Evolutionary conservation across 2,329 filamentous ascomycete genomes (phyloP), one percentile per base, ranked within the genome.

Genomic region (Exophiala phaeomuriformis): DNA sequence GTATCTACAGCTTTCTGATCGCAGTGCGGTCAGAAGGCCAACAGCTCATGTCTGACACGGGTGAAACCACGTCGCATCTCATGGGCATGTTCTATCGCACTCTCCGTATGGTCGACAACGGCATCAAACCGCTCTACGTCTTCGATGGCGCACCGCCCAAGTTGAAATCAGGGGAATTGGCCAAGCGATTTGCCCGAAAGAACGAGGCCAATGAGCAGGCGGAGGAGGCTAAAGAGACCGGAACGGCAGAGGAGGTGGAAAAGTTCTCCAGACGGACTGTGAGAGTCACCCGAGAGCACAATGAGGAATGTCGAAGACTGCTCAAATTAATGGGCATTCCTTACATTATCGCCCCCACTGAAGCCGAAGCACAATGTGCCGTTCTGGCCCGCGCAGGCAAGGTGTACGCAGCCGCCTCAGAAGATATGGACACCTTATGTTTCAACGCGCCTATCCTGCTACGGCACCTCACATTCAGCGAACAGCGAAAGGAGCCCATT

Each of bases 41-140:
- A 70, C 90, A 96, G 72, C 84, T 98, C 64, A 97, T 85, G 80
- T 94, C 85, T 71, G 93, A 98, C 66, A 85, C 84, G 49, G 93
- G 93, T 66, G 90, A 97, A 71, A 98, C 93, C 1, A 98, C 93
- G 0, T 98, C 93, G 12, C 93, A 98, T 70, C 76, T 98, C 10
- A 97, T 98, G 90, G 93, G 93, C 67, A 91, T 98, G 84, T 98
- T 98, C 77, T 98, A 98, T 77, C 90, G 93, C 64, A 98, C 93
- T 2, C 79, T 98, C 4, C 90, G 93, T 64, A 97, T 98, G 75
- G 88, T 97, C 66, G 93, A 98, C 73, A 97, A 96, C 65, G 93
- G 93, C 53, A 97, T 98, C 75, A 98, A 98, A 69, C 93, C 93
- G 1, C 81, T 98, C 62, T 98, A 95, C 71, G 91, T 98, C 53